These are phyloP conservation scores for Zygosaccharomyces sapae DNA, from an alignment of 1,139 yeast species.

Conservation along the genomic window DNA sequence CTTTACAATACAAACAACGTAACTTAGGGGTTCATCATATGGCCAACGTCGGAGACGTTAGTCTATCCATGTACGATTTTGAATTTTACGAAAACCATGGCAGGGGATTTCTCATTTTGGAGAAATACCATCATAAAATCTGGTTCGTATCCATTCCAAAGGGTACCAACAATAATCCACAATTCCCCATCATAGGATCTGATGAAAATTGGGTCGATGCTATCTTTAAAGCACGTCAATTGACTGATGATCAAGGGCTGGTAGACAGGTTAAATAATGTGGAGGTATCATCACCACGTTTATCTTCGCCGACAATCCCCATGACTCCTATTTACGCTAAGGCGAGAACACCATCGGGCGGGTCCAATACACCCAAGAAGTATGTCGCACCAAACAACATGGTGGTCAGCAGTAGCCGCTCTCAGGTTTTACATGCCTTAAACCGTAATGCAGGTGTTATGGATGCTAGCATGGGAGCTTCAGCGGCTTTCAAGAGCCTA, in stretches of 20 bases:
- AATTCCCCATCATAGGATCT: slow-evolving; percentile 32
- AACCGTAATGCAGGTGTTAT: slow-evolving; percentile 18
- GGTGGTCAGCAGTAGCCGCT: slow-evolving; percentile 36
- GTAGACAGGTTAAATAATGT: slow-evolving; percentile 13
- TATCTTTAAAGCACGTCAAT: slow-evolving; percentile 45
- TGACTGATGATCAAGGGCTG: slow-evolving; percentile 32
- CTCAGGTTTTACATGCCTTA: slow-evolving; percentile 31
- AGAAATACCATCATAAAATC: slow-evolving; percentile 54
- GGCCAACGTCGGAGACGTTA: slow-evolving; percentile 44
- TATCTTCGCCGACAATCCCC: slow-evolving; percentile 8
- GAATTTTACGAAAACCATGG: slow-evolving; percentile 57
- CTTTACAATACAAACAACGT: slow-evolving; percentile 38
- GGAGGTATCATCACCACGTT: slow-evolving; percentile 7
- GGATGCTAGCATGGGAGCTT: slow-evolving; percentile 35
- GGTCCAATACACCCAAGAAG: slow-evolving; percentile 11
- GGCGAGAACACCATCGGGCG: slow-evolving; percentile 17
- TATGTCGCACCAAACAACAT: slow-evolving; percentile 25
- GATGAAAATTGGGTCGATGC: slow-evolving; percentile 47
- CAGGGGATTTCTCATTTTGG: slow-evolving; percentile 62
- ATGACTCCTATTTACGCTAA: slow-evolving; percentile 7
- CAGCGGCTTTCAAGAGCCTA: slow-evolving; percentile 35
- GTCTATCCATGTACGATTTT: slow-evolving; percentile 73
- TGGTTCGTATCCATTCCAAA: slow-evolving; percentile 49
- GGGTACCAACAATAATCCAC: slow-evolving; percentile 10
- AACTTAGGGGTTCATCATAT: slow-evolving; percentile 26